A percentile compares a stretch with the other conserved stretches of the same genome.
Evolutionary conservation across 1,284 basidiomycete genomes (phyloP).

Genomic region (Cerrena zonata): DNA sequence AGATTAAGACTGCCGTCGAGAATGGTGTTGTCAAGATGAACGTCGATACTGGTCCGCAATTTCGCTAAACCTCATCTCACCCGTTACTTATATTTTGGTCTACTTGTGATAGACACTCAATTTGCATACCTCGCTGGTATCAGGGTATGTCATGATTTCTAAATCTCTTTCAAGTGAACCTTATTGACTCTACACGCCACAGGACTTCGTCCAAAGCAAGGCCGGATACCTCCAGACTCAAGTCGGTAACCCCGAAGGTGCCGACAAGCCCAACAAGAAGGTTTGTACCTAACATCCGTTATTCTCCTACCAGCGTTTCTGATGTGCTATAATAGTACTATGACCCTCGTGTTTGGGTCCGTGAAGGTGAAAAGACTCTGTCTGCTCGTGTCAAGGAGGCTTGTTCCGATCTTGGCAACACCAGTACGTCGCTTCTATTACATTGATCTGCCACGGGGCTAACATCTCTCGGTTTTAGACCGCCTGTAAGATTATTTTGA

Average conservation of each 20-base stretch:
- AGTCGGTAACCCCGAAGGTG: conserved; percentile 90
- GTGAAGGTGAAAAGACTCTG: conserved; percentile 97
- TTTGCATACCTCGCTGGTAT: conserved; percentile 90
- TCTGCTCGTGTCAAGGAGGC: conserved; percentile 84
- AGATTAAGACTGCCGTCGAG: conserved; percentile 87
- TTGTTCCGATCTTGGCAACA: conserved; percentile 84
- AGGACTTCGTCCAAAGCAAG: conserved; percentile 83
- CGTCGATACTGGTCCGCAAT: conserved; percentile 71
- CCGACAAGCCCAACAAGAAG: conserved; percentile 98
- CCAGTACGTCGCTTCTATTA: conserved; percentile 29
- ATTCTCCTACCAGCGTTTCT: neutral
- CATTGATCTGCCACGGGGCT: too few relatives aligned
- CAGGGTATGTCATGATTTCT: conserved; percentile 53
- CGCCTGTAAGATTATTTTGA: neutral
- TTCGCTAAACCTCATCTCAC: neutral
- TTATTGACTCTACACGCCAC: too few relatives aligned
- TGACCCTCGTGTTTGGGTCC: conserved; percentile 95
- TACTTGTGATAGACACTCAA: conserved; percentile 72
- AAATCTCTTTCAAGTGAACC: too few relatives aligned
- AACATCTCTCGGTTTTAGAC: neutral
- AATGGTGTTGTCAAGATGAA: conserved; percentile 98
- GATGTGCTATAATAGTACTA: conserved; percentile 53
- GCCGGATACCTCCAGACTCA: conserved; percentile 82
- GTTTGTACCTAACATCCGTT: conserved; percentile 28
- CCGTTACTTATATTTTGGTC: neutral